These are phyloP conservation scores for Nicotiana benthamiana DNA, from an alignment of 257 asterid genomes.

Conservation along the genomic window DNA sequence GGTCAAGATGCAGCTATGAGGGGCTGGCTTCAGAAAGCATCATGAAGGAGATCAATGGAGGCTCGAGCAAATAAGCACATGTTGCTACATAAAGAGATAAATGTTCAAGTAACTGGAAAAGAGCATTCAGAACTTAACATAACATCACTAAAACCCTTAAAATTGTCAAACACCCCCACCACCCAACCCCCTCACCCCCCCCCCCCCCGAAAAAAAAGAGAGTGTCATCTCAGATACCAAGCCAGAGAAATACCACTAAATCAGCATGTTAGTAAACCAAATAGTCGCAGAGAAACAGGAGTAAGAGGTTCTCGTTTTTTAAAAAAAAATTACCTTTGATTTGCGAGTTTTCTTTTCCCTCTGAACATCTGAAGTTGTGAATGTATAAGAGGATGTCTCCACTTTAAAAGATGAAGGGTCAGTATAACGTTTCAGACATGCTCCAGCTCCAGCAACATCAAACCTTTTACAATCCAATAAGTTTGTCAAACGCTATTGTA, in stretches of 20 bases:
- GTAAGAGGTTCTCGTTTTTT: neutral
- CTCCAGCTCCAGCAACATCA: slow-evolving; percentile 98
- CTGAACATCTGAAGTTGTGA: slow-evolving; percentile 36
- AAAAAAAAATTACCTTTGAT: slow-evolving; percentile 80
- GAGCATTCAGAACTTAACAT: neutral
- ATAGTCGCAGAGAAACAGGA: neutral
- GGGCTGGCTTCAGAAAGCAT: neutral
- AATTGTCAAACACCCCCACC: neutral
- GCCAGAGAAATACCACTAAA: neutral
- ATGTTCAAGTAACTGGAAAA: neutral
- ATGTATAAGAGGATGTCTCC: slow-evolving; percentile 36
- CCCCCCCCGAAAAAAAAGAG: neutral
- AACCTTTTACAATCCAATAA: slow-evolving; percentile 40
- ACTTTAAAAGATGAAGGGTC: slow-evolving; percentile 84
- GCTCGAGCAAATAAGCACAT: neutral
- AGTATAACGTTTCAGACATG: slow-evolving; percentile 89
- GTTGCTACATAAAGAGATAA: neutral
- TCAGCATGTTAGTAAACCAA: neutral
- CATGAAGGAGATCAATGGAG: neutral
- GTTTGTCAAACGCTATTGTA: neutral
- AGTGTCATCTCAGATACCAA: neutral
- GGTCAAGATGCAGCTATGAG: neutral
- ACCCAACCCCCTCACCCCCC: too few species aligned
- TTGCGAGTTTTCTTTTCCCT: slow-evolving; percentile 78
- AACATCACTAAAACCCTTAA: neutral